Evolutionary conservation across 2,329 filamentous ascomycete genomes (phyloP).

Genomic region (Sporothrix variecibatus): DNA sequence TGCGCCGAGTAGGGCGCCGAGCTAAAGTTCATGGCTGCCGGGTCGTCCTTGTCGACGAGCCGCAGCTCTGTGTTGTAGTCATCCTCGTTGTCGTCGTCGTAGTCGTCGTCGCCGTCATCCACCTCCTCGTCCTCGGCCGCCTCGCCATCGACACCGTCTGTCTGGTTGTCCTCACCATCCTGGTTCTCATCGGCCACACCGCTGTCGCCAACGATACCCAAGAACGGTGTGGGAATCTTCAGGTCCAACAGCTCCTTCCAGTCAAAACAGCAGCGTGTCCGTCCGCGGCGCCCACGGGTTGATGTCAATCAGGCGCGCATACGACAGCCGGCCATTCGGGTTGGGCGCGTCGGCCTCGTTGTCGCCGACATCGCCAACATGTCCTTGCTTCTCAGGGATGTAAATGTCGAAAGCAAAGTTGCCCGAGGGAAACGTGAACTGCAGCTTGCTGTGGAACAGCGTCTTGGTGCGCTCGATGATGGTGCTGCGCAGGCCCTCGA

Average conservation of each 20-base stretch:
- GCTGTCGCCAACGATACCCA: conserved; percentile 47
- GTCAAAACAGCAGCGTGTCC: conserved; percentile 80
- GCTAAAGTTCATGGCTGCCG: conserved; percentile 79
- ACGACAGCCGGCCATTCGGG: conserved; percentile 59
- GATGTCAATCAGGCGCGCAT: conserved; percentile 86
- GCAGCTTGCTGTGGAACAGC: conserved; percentile 75
- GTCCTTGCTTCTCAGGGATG: conserved; percentile 64
- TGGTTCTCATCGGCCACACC: conserved; percentile 34
- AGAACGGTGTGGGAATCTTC: conserved; percentile 60
- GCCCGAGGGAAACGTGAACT: conserved; percentile 77
- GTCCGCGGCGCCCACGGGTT: conserved; percentile 93
- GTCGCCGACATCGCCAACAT: conserved; percentile 36
- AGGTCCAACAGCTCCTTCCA: conserved; percentile 84
- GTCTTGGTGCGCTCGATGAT: conserved; percentile 69
- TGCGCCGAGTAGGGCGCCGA: conserved; percentile 90
- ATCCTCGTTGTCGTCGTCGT: conserved; percentile 52
- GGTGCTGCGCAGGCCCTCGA: conserved; percentile 63
- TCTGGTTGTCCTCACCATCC: conserved; percentile 34
- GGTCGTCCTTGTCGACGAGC: conserved; percentile 79
- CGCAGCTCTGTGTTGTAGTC: conserved; percentile 76
- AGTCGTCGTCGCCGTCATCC: conserved; percentile 29
- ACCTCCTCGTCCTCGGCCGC: conserved; percentile 40
- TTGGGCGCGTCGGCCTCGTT: conserved; percentile 47
- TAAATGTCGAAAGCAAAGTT: conserved; percentile 93
- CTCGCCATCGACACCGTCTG: conserved; percentile 26